These are phyloP conservation scores for Plasmodium gallinaceum DNA, from an alignment of 169 alveolate genomes.

Conservation along the genomic window DNA sequence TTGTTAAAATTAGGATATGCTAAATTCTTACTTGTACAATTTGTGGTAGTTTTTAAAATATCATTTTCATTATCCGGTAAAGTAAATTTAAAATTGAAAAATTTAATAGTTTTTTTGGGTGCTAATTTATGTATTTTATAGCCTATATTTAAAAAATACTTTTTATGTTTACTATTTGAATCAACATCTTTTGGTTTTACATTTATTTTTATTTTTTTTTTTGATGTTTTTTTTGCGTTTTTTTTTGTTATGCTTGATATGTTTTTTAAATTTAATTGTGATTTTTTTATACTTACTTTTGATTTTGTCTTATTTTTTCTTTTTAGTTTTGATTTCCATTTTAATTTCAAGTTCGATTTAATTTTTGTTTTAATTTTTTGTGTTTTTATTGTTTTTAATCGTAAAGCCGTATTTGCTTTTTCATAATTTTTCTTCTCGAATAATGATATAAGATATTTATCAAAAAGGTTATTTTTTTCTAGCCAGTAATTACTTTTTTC, in stretches of 20 bases:
- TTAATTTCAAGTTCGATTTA: constrained; percentile 25
- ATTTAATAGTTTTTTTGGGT: constrained; percentile 10
- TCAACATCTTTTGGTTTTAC: background rate
- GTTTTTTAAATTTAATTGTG: background rate
- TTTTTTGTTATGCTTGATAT: background rate
- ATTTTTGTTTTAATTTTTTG: background rate
- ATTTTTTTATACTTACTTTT: background rate
- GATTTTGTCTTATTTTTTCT: background rate
- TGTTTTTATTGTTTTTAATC: constrained; percentile 8
- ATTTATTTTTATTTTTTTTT: background rate
- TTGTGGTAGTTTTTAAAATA: too few relatives aligned
- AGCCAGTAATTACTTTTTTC: background rate
- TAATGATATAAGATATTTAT: constrained; percentile 24
- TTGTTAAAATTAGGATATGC: background rate
- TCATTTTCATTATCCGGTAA: background rate
- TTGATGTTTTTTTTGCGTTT: background rate
- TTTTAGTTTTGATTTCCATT: background rate
- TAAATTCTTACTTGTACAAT: too few relatives aligned
- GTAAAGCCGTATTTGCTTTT: constrained; percentile 22
- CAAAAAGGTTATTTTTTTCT: constrained; percentile 15
- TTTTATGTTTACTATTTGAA: background rate
- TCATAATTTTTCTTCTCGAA: constrained; percentile 24
- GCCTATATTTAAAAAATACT: constrained; percentile 21
- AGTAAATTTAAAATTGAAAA: constrained; percentile 3
- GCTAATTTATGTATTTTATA: constrained; percentile 7